Conservation (phyloP, 2,329 filamentous ascomycete genomes). For the Lasiodiplodia theobromae region DNA sequence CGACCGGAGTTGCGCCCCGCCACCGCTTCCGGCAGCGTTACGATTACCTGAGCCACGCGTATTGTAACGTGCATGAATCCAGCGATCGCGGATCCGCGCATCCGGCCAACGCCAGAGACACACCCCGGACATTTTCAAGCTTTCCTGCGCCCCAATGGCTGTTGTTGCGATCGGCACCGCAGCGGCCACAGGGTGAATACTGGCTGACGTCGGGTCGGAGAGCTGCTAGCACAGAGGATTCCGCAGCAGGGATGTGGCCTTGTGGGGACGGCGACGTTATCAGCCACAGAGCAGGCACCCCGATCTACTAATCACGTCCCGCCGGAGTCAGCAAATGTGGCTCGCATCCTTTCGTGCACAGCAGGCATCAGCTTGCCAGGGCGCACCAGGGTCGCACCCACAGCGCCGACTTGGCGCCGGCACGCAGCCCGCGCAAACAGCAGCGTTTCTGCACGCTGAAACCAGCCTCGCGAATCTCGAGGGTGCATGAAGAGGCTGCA, state of each 20-base stretch:
- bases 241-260: not conserved
- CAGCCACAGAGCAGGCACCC: conserved; percentile 1
- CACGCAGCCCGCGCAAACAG: conserved; percentile 1
- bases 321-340: conserved; percentile 16
- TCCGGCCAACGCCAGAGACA: not conserved
- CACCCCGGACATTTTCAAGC: not conserved
- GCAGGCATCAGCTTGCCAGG: not conserved
- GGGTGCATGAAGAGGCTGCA: not conserved
- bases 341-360: not conserved
- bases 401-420: not conserved
- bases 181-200: not conserved
- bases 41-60: not conserved
- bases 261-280: not conserved
- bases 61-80: conserved; percentile 6
- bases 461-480: conserved; percentile 7
- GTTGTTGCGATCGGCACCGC: not conserved
- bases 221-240: not conserved
- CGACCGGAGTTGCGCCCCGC: conserved; percentile 13
- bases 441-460: conserved; percentile 16
- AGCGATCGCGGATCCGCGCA: not conserved
- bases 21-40: not conserved
- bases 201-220: not conserved
- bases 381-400: not conserved
- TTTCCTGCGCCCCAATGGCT: not conserved
- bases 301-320: conserved; percentile 5